Base-by-base conservation (phyloP, 106 monocot species). In the Dactylorhiza incarnata region DNA sequence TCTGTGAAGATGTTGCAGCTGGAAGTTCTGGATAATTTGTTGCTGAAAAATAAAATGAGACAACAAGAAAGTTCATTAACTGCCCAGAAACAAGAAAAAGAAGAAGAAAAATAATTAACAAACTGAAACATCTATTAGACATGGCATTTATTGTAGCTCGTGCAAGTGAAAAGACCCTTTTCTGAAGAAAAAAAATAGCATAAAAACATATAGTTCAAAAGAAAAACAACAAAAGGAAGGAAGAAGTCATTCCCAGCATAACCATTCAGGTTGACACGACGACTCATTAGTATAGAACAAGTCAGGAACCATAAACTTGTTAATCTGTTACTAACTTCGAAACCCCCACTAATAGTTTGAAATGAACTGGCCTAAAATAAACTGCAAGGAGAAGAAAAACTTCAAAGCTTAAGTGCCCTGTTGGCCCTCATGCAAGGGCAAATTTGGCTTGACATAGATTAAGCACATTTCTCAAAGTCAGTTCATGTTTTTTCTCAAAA, bases 21-120 rank as follows among this genome's bases (percentile, higher is more conserved):
- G 95, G 95, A 67, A 92, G 85, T 61, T 86, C 92, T 19, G 95
- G 95, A 53, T 88, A 52, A 75, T 80, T 90, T 66, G 86, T 80
- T 56, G 94, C 91, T 94, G 86, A 37, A 17, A 77, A 76, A 45
- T 3, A 65, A 66, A 52, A 77, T 52, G 69, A 77, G 22, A 72
- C 72, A 48, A 49, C 69, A 20, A 69, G 22, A 29, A 72, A 72
- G 49, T 49, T 72, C 23, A 72, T 72, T 10, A 19, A 65, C 13
- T 65, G 19, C 4, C 65, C 65, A 3, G 12, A 5, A 65, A 11
- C 4, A 24, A 65, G 12, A 72, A 46, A 70, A 25, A 49, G 48
- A 20, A 71, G 7, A 47, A 71, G 71, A 44, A 68, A 69, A 19
- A 46, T 44, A 12, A 16, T 24, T 73, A 26, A 20, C 17, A 62